These are phyloP conservation scores for Aspergillus conjunctus DNA, from an alignment of 495 filamentous ascomycete species.

Conservation along the genomic window DNA sequence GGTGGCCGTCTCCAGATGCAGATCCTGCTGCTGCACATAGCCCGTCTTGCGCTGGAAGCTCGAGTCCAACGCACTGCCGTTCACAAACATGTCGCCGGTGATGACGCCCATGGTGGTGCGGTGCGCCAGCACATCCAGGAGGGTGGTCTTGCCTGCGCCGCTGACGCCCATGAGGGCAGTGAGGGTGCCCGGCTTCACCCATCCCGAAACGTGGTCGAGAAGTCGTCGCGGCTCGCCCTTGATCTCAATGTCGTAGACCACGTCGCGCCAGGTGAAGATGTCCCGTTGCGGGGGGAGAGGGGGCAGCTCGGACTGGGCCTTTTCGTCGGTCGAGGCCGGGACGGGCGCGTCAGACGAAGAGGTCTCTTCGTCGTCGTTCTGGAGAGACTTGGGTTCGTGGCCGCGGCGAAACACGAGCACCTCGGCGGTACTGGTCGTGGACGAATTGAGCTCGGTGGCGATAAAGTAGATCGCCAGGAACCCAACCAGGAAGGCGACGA, in stretches of 20 bases:
- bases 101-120: constrained; percentile 53
- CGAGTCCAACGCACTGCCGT: constrained; percentile 54
- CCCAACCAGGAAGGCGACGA: constrained; percentile 59
- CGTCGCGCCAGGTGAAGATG: constrained; percentile 71
- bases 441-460: constrained; percentile 39
- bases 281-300: constrained; percentile 54
- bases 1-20: constrained; percentile 82
- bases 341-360: too few species aligned
- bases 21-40: constrained; percentile 91
- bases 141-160: constrained; percentile 67
- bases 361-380: constrained; percentile 12
- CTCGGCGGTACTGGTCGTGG: constrained; percentile 37
- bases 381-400: constrained; percentile 33
- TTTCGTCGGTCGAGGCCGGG: too few species aligned
- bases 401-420: constrained; percentile 41
- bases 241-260: constrained; percentile 66
- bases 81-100: constrained; percentile 52
- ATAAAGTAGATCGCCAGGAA: constrained; percentile 49
- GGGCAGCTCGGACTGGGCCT: constrained; percentile 3
- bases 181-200: constrained; percentile 65
- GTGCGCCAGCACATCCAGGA: constrained; percentile 61
- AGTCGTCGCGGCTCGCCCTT: constrained; percentile 57
- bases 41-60: constrained; percentile 91
- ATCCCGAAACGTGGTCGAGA: constrained; percentile 62
- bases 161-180: constrained; percentile 63